phyloP scores from a whole-genome alignment of 2,329 filamentous ascomycete genomes.

The Colletotrichum australisinense region DNA sequence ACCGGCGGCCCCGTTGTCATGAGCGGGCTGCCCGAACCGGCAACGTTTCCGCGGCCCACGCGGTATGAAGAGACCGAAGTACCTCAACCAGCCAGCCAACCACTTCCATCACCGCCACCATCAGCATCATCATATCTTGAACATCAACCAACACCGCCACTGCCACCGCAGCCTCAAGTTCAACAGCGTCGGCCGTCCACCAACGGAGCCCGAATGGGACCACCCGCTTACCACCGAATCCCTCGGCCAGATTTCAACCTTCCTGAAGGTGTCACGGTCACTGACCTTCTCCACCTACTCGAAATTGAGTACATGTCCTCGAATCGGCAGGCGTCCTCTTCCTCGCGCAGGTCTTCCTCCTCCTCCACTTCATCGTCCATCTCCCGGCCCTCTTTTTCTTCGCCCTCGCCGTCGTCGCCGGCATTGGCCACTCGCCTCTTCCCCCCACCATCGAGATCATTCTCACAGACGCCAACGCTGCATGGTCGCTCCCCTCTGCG shows the following conservation, averaged over 20 bases:
- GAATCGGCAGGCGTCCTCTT: background rate
- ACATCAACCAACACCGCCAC: background rate
- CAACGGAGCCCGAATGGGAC: background rate
- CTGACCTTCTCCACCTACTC: constrained; percentile 30
- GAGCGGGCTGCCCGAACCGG: background rate
- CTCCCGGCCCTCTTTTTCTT: background rate
- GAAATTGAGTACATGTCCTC: constrained; percentile 26
- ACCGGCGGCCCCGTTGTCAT: background rate
- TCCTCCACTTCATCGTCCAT: background rate
- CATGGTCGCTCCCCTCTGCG: constrained; percentile 15
- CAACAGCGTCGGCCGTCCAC: background rate
- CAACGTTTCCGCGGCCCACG: background rate
- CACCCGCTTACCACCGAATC: constrained; percentile 25
- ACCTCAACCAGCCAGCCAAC: background rate
- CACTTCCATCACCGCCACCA: background rate
- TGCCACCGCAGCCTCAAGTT: background rate
- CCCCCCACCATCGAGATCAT: background rate
- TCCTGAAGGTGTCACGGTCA: constrained; percentile 18
- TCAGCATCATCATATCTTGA: background rate
- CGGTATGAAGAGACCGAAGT: background rate
- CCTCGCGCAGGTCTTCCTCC: constrained; percentile 2
- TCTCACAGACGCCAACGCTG: background rate
- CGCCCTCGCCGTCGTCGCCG: background rate
- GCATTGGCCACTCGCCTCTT: background rate
- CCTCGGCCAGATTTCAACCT: constrained; percentile 28